Conservation (phyloP, 352 stramenopile genomes). For the Phytophthora hibernalis region DNA sequence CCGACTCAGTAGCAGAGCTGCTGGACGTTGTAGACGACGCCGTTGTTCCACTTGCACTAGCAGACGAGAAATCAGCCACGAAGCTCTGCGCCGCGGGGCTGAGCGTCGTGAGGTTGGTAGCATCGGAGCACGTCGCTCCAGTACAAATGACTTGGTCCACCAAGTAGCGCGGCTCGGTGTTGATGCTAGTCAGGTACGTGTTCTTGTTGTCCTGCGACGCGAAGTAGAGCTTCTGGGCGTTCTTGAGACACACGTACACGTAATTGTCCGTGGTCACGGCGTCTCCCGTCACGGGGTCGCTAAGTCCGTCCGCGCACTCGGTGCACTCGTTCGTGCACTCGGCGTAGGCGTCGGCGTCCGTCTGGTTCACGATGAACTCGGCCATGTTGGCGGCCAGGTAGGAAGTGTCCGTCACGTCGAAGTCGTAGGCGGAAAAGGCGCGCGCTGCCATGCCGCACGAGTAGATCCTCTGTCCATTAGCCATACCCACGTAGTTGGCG, state of each 20-base stretch:
- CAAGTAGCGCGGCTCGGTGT: slow-evolving; percentile 52
- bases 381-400: slow-evolving; percentile 85
- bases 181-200: slow-evolving; percentile 68
- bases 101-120: slow-evolving; percentile 61
- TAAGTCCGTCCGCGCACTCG: slow-evolving; percentile 57
- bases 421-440: slow-evolving; percentile 51
- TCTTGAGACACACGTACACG: slow-evolving; percentile 73
- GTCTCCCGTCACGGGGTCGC: slow-evolving; percentile 70
- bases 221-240: slow-evolving; percentile 90
- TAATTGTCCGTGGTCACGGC: slow-evolving; percentile 64
- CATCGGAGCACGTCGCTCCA: slow-evolving; percentile 60
- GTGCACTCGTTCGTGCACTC: slow-evolving; percentile 48
- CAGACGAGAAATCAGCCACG: slow-evolving; percentile 35
- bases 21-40: slow-evolving; percentile 24
- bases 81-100: slow-evolving; percentile 55
- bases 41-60: slow-evolving; percentile 26
- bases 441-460: slow-evolving; percentile 78
- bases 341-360: slow-evolving; percentile 43
- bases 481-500: slow-evolving; percentile 65
- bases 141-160: slow-evolving; percentile 69
- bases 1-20: slow-evolving; percentile 29
- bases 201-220: slow-evolving; percentile 70
- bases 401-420: slow-evolving; percentile 70
- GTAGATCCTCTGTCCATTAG: slow-evolving; percentile 74
- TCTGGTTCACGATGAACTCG: slow-evolving; percentile 49